Percentiles rank a stretch among this genome's conserved stretches.
These are phyloP conservation scores for Phialemoniopsis sp. DNA, from an alignment of 2,329 filamentous ascomycete species.

Conservation along the genomic window DNA sequence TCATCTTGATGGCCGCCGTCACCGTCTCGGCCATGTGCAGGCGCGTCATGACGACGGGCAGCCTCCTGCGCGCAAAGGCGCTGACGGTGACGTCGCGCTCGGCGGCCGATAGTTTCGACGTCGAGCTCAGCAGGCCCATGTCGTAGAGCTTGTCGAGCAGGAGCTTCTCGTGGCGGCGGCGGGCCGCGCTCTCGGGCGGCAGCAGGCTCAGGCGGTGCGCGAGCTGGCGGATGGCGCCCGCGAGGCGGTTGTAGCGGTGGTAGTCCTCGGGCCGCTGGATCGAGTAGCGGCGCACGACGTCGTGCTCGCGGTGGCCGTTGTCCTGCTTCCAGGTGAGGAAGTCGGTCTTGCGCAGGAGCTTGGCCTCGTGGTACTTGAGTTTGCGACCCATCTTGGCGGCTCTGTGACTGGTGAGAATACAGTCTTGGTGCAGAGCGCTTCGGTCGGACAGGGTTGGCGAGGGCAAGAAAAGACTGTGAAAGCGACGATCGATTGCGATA, in stretches of 20 bases:
- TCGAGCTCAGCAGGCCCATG: conserved; percentile 78
- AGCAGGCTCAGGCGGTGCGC: conserved; percentile 84
- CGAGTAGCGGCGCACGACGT: conserved; percentile 79
- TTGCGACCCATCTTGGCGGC: conserved; percentile 75
- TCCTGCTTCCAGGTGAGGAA: conserved; percentile 93
- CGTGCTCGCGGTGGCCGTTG: conserved; percentile 77
- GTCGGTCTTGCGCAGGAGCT: conserved; percentile 56
- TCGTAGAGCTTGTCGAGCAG: conserved; percentile 89
- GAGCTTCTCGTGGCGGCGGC: conserved; percentile 80
- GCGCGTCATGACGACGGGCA: conserved; percentile 86
- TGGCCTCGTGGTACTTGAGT: conserved; percentile 85
- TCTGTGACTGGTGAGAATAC: too few species aligned
- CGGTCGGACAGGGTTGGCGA: too few species aligned
- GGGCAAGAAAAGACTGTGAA: too few species aligned
- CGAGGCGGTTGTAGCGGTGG: conserved; percentile 60
- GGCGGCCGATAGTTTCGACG: conserved; percentile 76
- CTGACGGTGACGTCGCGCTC: conserved; percentile 87
- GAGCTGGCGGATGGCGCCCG: conserved; percentile 80
- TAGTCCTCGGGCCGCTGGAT: conserved; percentile 90
- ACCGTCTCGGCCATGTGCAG: conserved; percentile 90
- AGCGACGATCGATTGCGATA: too few species aligned
- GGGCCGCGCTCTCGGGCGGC: conserved; percentile 71
- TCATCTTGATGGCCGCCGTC: conserved; percentile 77
- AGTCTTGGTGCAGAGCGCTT: too few species aligned
- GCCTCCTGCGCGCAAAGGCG: conserved; percentile 76